Conservation (phyloP, 1,139 yeast species). For the Yamadazyma triangularis region DNA sequence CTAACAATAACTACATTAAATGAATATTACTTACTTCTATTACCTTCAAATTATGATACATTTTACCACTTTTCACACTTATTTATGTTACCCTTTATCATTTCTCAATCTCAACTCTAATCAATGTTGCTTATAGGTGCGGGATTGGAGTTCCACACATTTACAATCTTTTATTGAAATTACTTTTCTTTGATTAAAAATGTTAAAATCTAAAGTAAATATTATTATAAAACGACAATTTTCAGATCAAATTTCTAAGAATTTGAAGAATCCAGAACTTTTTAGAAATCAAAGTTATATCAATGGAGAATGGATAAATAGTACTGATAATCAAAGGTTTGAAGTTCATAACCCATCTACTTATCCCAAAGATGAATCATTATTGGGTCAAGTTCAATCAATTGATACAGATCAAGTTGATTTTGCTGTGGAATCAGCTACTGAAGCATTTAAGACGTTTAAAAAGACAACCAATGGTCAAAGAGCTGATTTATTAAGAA, state of each 20-base stretch:
- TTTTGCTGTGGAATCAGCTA: slow-evolving; percentile 36
- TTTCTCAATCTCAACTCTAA: too few species aligned
- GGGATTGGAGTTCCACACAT: too few species aligned
- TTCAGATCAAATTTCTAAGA: slow-evolving; percentile 3
- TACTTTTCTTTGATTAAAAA: too few species aligned
- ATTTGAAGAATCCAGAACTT: slow-evolving; percentile 10
- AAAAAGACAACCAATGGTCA: slow-evolving; percentile 35
- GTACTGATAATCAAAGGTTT: slow-evolving; percentile 23
- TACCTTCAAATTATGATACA: too few species aligned
- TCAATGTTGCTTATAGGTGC: too few species aligned
- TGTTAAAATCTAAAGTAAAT: too few species aligned
- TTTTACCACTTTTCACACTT: too few species aligned
- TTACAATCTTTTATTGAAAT: too few species aligned
- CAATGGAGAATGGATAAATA: slow-evolving; percentile 41
- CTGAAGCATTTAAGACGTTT: slow-evolving; percentile 30
- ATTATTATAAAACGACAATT: slow-evolving; percentile 3
- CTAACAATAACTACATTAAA: too few species aligned
- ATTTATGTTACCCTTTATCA: too few species aligned
- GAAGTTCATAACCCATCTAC: slow-evolving; percentile 44
- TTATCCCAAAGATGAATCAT: slow-evolving; percentile 21
- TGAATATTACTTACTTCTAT: too few species aligned
- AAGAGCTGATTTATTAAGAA: slow-evolving; percentile 33
- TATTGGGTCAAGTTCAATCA: slow-evolving; percentile 36
- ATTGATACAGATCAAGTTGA: slow-evolving; percentile 31
- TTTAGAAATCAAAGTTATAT: slow-evolving; percentile 34